Conservation (phyloP, 169 alveolate genomes). For the Plasmodium gonderi region DNA sequence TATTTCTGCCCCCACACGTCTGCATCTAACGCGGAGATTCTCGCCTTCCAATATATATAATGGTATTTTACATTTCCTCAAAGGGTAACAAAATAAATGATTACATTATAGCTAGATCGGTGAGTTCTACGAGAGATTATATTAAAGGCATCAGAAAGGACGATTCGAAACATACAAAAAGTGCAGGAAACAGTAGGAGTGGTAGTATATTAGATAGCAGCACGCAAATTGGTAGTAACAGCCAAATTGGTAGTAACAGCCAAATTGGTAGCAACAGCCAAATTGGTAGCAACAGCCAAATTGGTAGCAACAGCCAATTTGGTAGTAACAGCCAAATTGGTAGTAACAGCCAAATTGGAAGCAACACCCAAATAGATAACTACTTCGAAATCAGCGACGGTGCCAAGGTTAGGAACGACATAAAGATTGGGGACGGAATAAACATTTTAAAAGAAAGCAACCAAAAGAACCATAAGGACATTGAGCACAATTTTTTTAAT, state of each 20-base stretch:
- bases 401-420: not conserved
- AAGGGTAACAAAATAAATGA: conserved; percentile 7
- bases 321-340: not conserved
- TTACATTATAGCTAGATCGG: conserved; percentile 37
- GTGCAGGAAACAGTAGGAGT: not conserved
- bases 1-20: no score
- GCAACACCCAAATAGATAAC: not conserved
- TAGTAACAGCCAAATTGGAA: not conserved
- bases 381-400: not conserved
- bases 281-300: not conserved
- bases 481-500: not conserved
- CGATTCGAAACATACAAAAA: not conserved
- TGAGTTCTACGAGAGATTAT: conserved; percentile 39
- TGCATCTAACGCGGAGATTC: not conserved
- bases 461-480: not conserved
- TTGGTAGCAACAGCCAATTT: not conserved
- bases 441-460: not conserved
- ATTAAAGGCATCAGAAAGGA: not conserved
- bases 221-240: not conserved
- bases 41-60: not conserved
- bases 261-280: not conserved
- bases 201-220: not conserved
- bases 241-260: not conserved
- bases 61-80: conserved; percentile 25
- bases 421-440: not conserved